Base-by-base conservation (phyloP, 1,284 basidiomycete species). In the Tilletiopsis washingtonensis region DNA sequence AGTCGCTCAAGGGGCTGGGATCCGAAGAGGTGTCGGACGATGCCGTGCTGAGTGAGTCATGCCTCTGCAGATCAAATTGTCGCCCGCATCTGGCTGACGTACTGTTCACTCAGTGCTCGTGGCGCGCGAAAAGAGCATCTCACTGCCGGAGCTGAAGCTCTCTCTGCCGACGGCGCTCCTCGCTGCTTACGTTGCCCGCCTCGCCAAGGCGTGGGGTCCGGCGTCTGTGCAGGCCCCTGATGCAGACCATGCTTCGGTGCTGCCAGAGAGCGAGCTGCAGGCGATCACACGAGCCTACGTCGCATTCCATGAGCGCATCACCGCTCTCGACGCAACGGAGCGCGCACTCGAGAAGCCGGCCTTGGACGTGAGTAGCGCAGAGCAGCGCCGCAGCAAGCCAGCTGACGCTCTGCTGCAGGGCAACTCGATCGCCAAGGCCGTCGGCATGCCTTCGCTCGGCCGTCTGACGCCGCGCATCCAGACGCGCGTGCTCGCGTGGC, bases 401-500 rank as follows among this genome's bases (percentile, higher is more conserved):
- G 43, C 42, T 26, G 27, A 36, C 2, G 43, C 12, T 5, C 34
- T 34, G n/a, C 21, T 47, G 12, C 27, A 58, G 38, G 70, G 70
- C 7, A 63, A 58, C 38, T 60, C 55, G 4, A 54, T 72, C 26
- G 56, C 52, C 4, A 42, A 54, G 5, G 36, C 43, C 0, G 34
- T 72, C 20, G 45, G 41, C 5, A 64, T 64, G 36, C 56, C 62
- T 39, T 52, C 53, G 15, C 51, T 54, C 5, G 43, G 37, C n/a
- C 47, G 43, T 5, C 50, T 71, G 12, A 60, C 63, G 12, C 54
- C 58, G 5, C 55, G 54, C 12, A 53, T 72, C 17, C 59, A 61
- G 43, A 62, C 56, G 3, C 53, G 38, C 23, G 61, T 71, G 17
- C 44, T 67, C 9, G 60, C 57, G 1, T 71, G 67, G 65, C 67